These are phyloP conservation scores for Theileria orientalis DNA, from an alignment of 169 alveolate species.

Conservation along the genomic window DNA sequence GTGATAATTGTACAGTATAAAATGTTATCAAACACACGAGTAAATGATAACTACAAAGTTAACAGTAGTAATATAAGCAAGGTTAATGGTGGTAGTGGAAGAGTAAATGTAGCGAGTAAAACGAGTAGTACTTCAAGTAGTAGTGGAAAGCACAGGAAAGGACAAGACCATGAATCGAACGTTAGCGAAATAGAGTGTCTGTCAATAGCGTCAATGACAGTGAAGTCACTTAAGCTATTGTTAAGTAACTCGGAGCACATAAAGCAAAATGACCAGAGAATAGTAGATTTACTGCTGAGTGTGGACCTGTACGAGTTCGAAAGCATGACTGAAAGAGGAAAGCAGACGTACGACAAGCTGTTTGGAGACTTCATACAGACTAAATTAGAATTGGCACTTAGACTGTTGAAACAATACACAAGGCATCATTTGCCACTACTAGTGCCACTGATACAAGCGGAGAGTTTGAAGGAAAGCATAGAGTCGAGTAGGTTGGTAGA, in stretches of 20 bases:
- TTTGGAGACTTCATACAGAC: conserved; percentile 23
- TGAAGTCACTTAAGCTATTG: conserved; percentile 38
- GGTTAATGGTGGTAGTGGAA: too few relatives aligned
- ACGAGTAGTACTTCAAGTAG: too few relatives aligned
- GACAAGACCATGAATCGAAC: neutral
- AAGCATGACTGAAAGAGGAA: conserved; percentile 44
- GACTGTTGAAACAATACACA: neutral
- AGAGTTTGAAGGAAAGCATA: conserved; percentile 3
- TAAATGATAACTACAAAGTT: too few relatives aligned
- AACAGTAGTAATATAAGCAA: neutral
- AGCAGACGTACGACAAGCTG: conserved; percentile 44
- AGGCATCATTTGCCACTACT: conserved; percentile 27
- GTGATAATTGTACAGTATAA: neutral
- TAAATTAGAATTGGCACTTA: conserved; percentile 24
- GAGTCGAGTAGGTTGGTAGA: conserved; percentile 19
- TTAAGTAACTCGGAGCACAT: neutral
- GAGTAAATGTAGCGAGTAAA: too few relatives aligned
- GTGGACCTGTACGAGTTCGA: conserved; percentile 39
- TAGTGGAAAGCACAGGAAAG: neutral
- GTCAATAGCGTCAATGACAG: conserved; percentile 30
- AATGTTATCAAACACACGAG: neutral
- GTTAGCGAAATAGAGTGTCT: conserved; percentile 38
- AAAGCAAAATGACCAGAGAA: conserved; percentile 10
- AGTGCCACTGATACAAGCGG: conserved; percentile 38
- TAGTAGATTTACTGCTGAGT: conserved; percentile 11